Base-by-base conservation (phyloP, 257 asterid genomes). In the Thymus mandschuricus region DNA sequence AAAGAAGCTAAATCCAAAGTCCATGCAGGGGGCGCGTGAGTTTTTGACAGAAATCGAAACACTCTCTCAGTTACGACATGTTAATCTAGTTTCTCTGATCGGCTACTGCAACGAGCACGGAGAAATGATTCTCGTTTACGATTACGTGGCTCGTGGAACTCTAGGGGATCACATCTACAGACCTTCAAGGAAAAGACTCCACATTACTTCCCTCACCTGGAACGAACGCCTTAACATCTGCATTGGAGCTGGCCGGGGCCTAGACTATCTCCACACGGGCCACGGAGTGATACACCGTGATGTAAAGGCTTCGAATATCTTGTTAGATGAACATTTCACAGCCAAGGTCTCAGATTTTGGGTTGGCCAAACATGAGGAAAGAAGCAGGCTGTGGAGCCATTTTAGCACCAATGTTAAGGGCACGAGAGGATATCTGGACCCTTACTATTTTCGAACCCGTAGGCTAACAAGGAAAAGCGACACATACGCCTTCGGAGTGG, bases 401-500 rank as follows among this genome's bases (percentile, higher is more conserved):
- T 81, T 85, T 12, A 83, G 86, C 76, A 84, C 90, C 41, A 65
- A 78, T n/a, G 86, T 87, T 11, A 86, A 83, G 54, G 96, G 92
- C 33, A 88, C 96, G 21, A 70, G 70, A 54, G 92, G 96, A 8
- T 88, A 86, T 79, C 43, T 86, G 2, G 96, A 86, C 79, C 90
- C 87, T 1, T 71, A 73, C 66, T 86, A 88, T 74, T n/a, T 68
- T 51, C 69, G 44, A 74, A 81, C 96, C 0, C 62, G 64, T 4
- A 86, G 73, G 65, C 72, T 84, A 71, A 83, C 92, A 6, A 76
- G 84, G 69, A 88, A 88, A 77, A 81, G 81, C 3, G 96, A 88
- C 69, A 83, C 85, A 11, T 88, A 88, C 57, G 88, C 87, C 35
- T 88, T 86, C 71, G 92, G 96, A 31, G 90, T 84, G 63, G 87